Percentiles rank a stretch among this genome's conserved stretches.
Conservation (phyloP, 306 rosid genomes). For the Albizia julibrissin region DNA sequence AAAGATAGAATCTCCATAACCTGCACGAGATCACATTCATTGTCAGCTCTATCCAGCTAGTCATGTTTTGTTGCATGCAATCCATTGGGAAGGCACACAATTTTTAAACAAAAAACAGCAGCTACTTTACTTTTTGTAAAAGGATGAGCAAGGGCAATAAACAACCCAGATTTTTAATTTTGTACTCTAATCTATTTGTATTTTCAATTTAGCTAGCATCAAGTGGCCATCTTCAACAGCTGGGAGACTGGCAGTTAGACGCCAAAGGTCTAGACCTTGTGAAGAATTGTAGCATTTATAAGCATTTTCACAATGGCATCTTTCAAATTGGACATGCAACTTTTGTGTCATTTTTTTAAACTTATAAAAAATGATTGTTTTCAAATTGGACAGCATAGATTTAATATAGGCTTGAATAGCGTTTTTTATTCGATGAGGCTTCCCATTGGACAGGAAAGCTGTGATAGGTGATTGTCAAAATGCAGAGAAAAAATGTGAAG, state of each 20-base stretch:
- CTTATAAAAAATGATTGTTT: too few species aligned
- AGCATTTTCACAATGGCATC: too few species aligned
- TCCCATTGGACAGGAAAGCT: too few species aligned
- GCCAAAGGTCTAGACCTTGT: too few species aligned
- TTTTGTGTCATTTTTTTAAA: too few species aligned
- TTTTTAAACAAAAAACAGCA: background rate
- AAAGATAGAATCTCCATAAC: conserved; percentile 37
- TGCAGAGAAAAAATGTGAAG: too few species aligned
- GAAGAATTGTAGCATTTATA: too few species aligned
- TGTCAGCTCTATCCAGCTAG: conserved; percentile 28
- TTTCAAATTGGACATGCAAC: too few species aligned
- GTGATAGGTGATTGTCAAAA: too few species aligned
- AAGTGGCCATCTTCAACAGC: background rate
- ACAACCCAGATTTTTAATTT: background rate
- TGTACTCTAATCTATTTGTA: background rate
- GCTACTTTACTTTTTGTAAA: background rate
- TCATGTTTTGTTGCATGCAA: conserved; percentile 14
- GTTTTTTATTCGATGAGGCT: too few species aligned
- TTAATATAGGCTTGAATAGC: too few species aligned
- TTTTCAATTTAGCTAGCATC: background rate
- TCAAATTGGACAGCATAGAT: too few species aligned
- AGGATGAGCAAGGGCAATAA: background rate
- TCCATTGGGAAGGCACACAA: background rate
- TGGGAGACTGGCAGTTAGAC: background rate
- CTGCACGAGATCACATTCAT: conserved; percentile 41